Evolutionary conservation across 768 basidiomycete species (phyloP).

Genomic region (Saitozyma podzolica): DNA sequence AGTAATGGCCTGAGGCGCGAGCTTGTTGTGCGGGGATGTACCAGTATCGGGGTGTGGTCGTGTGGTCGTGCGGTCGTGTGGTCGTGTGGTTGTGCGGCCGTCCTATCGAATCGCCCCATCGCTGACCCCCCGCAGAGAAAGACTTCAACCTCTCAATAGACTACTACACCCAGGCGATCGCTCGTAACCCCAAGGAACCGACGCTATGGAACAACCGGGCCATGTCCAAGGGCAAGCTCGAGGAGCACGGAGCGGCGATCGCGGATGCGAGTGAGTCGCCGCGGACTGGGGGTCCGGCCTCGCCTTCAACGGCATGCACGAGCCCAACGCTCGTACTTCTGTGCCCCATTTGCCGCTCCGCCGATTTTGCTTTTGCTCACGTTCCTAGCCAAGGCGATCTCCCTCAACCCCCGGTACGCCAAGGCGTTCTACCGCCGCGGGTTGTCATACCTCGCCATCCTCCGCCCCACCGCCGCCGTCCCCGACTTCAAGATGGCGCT

Average conservation of each 20-base stretch:
- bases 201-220: constrained; percentile 95
- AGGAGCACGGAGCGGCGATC: constrained; percentile 91
- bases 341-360: neutral
- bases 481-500: constrained; percentile 84
- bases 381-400: constrained; percentile 72
- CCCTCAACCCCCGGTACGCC: constrained; percentile 81
- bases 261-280: constrained; percentile 78
- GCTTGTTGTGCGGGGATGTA: too few species aligned
- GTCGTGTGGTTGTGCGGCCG: neutral
- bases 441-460: constrained; percentile 82
- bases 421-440: constrained; percentile 75
- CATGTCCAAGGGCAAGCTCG: constrained; percentile 82
- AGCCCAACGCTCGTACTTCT: neutral
- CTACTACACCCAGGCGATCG: constrained; percentile 80
- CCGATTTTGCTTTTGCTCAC: constrained; percentile 1
- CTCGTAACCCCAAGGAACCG: constrained; percentile 80
- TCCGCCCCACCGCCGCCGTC: constrained; percentile 82
- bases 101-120: neutral
- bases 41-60: too few species aligned
- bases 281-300: too few species aligned
- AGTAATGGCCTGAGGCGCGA: too few species aligned
- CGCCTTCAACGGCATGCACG: too few species aligned
- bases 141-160: constrained; percentile 74
- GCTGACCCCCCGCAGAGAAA: constrained; percentile 55
- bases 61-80: too few species aligned